Conservation (phyloP, 2,329 filamentous ascomycete species). For the Colletotrichum shisoi region DNA sequence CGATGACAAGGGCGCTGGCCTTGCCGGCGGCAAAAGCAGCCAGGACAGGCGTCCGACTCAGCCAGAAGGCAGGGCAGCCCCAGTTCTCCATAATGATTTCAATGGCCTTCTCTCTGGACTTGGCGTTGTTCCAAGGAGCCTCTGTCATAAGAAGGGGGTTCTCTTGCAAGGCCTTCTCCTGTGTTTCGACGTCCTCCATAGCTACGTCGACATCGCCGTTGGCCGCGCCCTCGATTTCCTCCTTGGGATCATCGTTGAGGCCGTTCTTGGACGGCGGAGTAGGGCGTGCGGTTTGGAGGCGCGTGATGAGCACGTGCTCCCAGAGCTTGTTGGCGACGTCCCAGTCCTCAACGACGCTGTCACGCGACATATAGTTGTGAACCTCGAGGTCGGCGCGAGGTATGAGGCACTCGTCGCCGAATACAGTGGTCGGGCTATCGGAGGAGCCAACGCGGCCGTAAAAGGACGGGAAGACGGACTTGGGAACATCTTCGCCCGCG, state of each 20-base stretch:
- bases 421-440: constrained; percentile 67
- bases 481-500: constrained; percentile 95
- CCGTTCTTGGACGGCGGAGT: constrained; percentile 78
- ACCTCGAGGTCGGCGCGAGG: constrained; percentile 81
- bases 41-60: constrained; percentile 87
- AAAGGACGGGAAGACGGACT: constrained; percentile 88
- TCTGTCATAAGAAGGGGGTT: constrained; percentile 94
- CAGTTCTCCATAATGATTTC: constrained; percentile 98
- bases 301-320: constrained; percentile 90
- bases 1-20: constrained; percentile 88
- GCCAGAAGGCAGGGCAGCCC: constrained; percentile 93
- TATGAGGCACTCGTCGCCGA: constrained; percentile 89
- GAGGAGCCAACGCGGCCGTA: constrained; percentile 72
- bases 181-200: constrained; percentile 60
- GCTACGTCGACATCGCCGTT: constrained; percentile 68
- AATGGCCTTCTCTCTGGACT: constrained; percentile 90
- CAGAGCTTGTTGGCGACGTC: constrained; percentile 87
- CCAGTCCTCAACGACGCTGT: constrained; percentile 96
- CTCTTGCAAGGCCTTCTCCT: constrained; percentile 85
- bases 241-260: constrained; percentile 72
- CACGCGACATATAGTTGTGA: constrained; percentile 87
- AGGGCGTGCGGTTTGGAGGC: constrained; percentile 79
- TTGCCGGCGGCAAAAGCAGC: constrained; percentile 93
- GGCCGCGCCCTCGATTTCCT: constrained; percentile 65
- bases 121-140: constrained; percentile 87